Evolutionary conservation across 2,329 filamentous ascomycete species (phyloP).

Genomic region (Fusarium fracticaudum): DNA sequence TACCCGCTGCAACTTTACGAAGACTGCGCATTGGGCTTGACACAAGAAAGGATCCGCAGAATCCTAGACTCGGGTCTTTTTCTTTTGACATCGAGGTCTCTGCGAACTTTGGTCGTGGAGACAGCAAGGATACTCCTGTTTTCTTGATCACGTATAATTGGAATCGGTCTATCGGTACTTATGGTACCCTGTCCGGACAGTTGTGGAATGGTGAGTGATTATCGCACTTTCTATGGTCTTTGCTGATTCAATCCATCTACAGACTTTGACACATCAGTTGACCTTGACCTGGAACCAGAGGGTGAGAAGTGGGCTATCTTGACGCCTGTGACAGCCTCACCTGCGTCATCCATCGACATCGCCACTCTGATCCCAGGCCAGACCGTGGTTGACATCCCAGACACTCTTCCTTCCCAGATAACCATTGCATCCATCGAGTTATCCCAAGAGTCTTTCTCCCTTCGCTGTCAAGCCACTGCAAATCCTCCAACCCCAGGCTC

Average conservation of each 20-base stretch:
- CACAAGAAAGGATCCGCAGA: background rate
- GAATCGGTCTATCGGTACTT: background rate
- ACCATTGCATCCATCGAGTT: background rate
- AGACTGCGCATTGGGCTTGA: background rate
- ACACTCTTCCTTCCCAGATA: background rate
- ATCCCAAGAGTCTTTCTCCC: background rate
- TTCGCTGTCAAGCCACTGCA: background rate
- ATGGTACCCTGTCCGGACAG: background rate
- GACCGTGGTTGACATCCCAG: background rate
- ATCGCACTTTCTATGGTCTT: fast-evolving
- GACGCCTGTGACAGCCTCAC: background rate
- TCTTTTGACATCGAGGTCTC: background rate
- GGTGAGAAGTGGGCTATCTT: background rate
- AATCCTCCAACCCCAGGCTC: background rate
- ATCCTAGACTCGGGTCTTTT: background rate
- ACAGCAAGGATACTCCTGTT: background rate
- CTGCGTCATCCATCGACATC: background rate
- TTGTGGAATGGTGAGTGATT: background rate
- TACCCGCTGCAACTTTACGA: background rate
- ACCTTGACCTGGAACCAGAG: background rate
- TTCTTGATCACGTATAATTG: background rate
- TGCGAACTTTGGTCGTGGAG: background rate
- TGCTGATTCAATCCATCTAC: background rate
- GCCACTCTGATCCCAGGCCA: background rate
- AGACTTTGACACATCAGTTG: background rate